Evolutionary conservation across 192 early-diverging fungal genomes (phyloP), one percentile per base, ranked within the genome.

Genomic region (Chytriomyces sp.): DNA sequence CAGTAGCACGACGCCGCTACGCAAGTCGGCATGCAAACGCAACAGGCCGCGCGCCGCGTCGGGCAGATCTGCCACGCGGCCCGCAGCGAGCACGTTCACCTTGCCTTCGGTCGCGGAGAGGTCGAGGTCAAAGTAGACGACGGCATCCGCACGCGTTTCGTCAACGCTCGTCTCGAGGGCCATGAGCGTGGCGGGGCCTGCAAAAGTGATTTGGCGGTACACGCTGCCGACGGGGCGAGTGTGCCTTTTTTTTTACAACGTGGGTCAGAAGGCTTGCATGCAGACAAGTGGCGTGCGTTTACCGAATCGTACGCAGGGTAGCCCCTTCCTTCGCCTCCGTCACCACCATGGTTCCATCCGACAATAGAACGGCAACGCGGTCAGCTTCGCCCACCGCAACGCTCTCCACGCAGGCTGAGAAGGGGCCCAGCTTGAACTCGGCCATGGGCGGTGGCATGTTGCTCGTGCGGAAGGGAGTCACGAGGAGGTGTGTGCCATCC

Each of bases 391-490:
- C 75, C 68, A 80, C 75, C 19, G 84, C 80, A 5, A 78, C 83
- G 74, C 94, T 96, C 4, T 90, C 70, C 19, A 92, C 84, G 67
- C 89, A 80, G 5, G 82, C 74, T 17, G 82, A 78, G 12, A 87
- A 85, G 10, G 54, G 52, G 0, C 59, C 59, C n/a, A 67, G 38
- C 39, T 67, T 74, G 25, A 53, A n/a, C 56, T 81, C 76, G 55
- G 77, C 81, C 96, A 98, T 97, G n/a, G 97, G 97, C 34, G 97
- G 97, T 38, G 97, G 97, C 30, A 97, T 90, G 74, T 96, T 97
- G 62, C 88, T 85, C 59, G 88, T 79, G 60, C 80, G 76, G 74
- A 96, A 94, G 4, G 94, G 93, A 5, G 94, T 96, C 36, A 95
- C 64, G 28, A 88, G 75, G 31, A 86, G 44, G 33, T 68, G 37